Base-by-base conservation (phyloP, 352 stramenopile genomes). In the Sclerospora graminicola region DNA sequence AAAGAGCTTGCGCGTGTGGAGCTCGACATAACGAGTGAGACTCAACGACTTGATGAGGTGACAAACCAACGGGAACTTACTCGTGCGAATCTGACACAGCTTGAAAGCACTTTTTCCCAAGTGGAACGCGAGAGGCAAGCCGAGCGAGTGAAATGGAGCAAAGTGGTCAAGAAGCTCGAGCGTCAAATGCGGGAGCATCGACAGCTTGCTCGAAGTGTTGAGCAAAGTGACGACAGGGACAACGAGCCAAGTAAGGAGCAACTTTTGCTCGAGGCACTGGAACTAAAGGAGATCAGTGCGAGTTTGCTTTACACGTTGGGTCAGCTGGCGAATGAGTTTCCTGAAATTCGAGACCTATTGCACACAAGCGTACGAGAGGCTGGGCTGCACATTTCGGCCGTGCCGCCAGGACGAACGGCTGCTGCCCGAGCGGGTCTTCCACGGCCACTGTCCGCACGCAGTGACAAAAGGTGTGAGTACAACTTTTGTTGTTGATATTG, bases 271-370 rank as follows among this genome's bases (percentile, higher is more conserved):
- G 70, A 89, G 27, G 63, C 62, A 8, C 68, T 79, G 45, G 66
- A 79, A 24, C 52, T 81, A 36, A 80, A 89, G 41, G 82, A 96
- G 63, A 87, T 91, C 41, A 82, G 69, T 36, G 74, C 72, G 48
- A 83, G 66, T 49, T 71, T 98, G 35, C 66, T 96, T 6, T 94
- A 95, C 66, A 94, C 89, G 21, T 61, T 98, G 5, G 76, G 86
- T 5, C 88, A 98, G 51, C 78, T 98, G 26, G 79, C 80, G 14
- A 82, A 93, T 40, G 88, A 97, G 65, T 98, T 97, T 53, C 84
- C 89, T 4, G 89, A 97, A 63, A 86, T 97, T 41, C 74, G 78
- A 37, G 86, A 97, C 39, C 34, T 63, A 13, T 56, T 98, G 16
- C 66, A 74, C 5, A 20, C n/a, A n/a, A n/a, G n/a, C n/a, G n/a